Evolutionary conservation across 768 basidiomycete genomes (phyloP).

Genomic region (Multifurca ochricompacta): DNA sequence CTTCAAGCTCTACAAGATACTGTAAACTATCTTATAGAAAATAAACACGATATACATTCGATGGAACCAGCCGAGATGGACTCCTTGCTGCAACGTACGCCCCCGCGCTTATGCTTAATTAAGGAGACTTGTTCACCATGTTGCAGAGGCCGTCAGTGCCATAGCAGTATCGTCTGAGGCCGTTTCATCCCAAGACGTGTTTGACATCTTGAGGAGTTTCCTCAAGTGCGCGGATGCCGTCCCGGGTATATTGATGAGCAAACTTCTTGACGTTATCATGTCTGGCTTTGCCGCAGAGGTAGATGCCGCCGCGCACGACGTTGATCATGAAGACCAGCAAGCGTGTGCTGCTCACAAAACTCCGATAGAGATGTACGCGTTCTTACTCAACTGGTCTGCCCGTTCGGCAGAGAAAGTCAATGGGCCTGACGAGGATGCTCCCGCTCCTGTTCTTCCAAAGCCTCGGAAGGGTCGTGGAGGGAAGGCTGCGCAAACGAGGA

Average conservation of each 20-base stretch:
- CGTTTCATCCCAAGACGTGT: slow-evolving; percentile 57
- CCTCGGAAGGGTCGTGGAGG: slow-evolving; percentile 53
- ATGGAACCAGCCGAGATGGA: slow-evolving; percentile 40
- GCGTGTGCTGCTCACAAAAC: slow-evolving; percentile 53
- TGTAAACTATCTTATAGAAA: slow-evolving; percentile 53
- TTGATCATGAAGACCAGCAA: slow-evolving; percentile 62
- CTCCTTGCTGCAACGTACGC: slow-evolving; percentile 51
- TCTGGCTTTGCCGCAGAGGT: slow-evolving; percentile 70
- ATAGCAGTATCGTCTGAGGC: slow-evolving; percentile 70
- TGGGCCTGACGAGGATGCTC: slow-evolving; percentile 39
- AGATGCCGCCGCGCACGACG: slow-evolving; percentile 60
- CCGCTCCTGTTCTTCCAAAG: slow-evolving; percentile 39
- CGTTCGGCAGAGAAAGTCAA: slow-evolving; percentile 72
- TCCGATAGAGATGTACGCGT: slow-evolving; percentile 86
- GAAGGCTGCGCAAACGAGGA: slow-evolving; percentile 41
- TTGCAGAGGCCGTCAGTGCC: slow-evolving; percentile 68
- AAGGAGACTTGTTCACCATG: slow-evolving; percentile 4
- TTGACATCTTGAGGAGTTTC: slow-evolving; percentile 76
- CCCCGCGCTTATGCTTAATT: not conserved
- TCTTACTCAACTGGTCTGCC: slow-evolving; percentile 90
- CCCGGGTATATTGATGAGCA: slow-evolving; percentile 62
- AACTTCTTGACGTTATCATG: slow-evolving; percentile 78
- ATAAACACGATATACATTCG: slow-evolving; percentile 56
- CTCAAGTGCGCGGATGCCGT: slow-evolving; percentile 67
- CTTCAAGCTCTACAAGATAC: slow-evolving; percentile 55